Evolutionary conservation across 768 basidiomycete species (phyloP).

Genomic region (Leccinum broughii): DNA sequence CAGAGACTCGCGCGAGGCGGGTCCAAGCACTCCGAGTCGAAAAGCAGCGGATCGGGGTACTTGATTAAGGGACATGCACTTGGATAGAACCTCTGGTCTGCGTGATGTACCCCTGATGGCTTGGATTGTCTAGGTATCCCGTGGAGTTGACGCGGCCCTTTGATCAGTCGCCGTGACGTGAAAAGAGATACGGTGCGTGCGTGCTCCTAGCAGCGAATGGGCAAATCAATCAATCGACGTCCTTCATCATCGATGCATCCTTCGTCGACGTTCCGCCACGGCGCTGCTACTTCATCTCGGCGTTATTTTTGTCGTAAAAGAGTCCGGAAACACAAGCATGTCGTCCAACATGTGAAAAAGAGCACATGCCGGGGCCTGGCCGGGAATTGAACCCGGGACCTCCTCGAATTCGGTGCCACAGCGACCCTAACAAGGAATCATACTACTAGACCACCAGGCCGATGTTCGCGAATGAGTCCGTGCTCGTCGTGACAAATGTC

Average conservation of each 20-base stretch:
- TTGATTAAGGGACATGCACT: constrained; percentile 11
- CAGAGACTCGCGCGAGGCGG: not conserved
- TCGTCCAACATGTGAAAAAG: not conserved
- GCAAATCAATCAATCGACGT: constrained; percentile 29
- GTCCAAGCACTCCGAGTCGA: constrained; percentile 7
- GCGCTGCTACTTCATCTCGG: constrained; percentile 33
- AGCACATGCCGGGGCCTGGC: constrained; percentile 50
- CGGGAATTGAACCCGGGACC: constrained; percentile 90
- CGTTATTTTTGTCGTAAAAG: constrained; percentile 27
- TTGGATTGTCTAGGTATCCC: constrained; percentile 22
- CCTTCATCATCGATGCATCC: constrained; percentile 1
- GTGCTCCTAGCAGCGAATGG: constrained; percentile 5
- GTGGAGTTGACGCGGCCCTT: constrained; percentile 39
- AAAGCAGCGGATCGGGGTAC: constrained; percentile 14
- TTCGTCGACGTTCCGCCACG: constrained; percentile 15
- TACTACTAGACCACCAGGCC: constrained; percentile 67
- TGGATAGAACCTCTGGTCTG: constrained; percentile 9
- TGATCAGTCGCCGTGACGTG: constrained; percentile 42
- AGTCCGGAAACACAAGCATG: constrained; percentile 6
- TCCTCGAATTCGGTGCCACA: constrained; percentile 46
- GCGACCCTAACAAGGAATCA: constrained; percentile 61
- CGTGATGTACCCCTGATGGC: constrained; percentile 39
- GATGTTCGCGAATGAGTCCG: not conserved
- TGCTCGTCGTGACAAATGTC: not conserved
- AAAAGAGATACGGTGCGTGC: constrained; percentile 40